Base-by-base conservation (phyloP, 345 rosid genomes). In the Euphorbia peplus region DNA sequence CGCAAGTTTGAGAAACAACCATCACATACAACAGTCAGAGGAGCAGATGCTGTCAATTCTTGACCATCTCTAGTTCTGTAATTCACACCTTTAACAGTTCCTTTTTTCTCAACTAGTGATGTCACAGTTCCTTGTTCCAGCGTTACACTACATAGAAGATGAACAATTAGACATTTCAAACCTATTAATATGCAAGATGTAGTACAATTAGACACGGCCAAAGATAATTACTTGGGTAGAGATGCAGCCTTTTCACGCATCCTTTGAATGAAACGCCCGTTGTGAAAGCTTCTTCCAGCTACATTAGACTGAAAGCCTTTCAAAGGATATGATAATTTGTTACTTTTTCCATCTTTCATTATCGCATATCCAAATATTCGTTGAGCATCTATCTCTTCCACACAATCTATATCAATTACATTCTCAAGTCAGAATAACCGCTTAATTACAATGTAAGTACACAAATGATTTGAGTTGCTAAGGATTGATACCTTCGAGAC, bases 1-100 rank as follows among this genome's bases (percentile, higher is more conserved):
- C 97, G 92, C 80, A 90, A 69, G 70, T 88, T 88, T 66, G 97
- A 90, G 75, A 90, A 90, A 70, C 90, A 85, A 24, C 95, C 97
- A 41, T 90, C 92, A 54, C 92, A 90, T 22, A 90, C 95, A 51
- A 90, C 78, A 18, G 97, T 90, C 18, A 90, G 76, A 12, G 92
- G 84, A 41, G 97, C 90, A 76, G 67, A 80, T 24, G 88, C 84
- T 13, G 79, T 72, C 63, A 78, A 68, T 69, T 81, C 86, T 52
- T 80, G 67, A 22, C 92, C 95, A 69, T 78, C 62, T 71, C 80
- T 88, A 7, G 88, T 87, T 80, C 85, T 88, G 74, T 90, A 90
- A 54, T 78, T 80, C 65, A 90, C 92, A 50, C 95, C 97, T 76
- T 81, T 90, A 55, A 90, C 74, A 39, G 84, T 76, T 29, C 97